Percentiles rank a stretch among this genome's conserved stretches.
phyloP scores from a whole-genome alignment of 371 early-diverging fungal species.

The Basidiobolus meristosporus region DNA sequence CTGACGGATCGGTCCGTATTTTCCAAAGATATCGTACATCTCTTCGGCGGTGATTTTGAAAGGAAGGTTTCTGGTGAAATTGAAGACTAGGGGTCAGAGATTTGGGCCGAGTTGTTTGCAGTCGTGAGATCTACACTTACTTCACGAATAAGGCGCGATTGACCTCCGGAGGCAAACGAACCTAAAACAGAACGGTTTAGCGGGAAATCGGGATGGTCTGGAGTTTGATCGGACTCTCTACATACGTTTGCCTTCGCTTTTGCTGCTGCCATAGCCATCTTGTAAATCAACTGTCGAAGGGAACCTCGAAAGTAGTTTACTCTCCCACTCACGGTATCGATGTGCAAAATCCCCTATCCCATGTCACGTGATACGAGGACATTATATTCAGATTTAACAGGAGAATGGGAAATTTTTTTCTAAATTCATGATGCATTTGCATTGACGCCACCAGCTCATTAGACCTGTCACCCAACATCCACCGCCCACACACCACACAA shows the following conservation, averaged over 20 bases:
- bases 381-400: too few species aligned
- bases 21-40: constrained; percentile 92
- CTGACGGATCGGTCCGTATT: constrained; percentile 91
- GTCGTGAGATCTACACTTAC: constrained; percentile 11
- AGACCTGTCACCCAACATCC: too few species aligned
- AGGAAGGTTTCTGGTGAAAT: constrained; percentile 56
- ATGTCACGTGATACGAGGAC: too few species aligned
- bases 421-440: too few species aligned
- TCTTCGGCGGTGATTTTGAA: constrained; percentile 89
- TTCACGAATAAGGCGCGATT: constrained; percentile 79
- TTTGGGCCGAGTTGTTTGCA: neutral
- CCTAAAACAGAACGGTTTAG: constrained; percentile 15
- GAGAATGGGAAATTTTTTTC: too few species aligned
- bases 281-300: too few species aligned
- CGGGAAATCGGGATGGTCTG: neutral
- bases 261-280: constrained; percentile 8
- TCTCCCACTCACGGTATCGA: too few species aligned
- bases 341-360: too few species aligned
- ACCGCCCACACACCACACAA: too few species aligned
- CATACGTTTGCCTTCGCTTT: constrained; percentile 5
- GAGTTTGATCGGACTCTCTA: neutral
- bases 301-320: too few species aligned
- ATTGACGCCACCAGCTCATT: too few species aligned
- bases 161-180: constrained; percentile 81
- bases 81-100: neutral